These are phyloP conservation scores for Mentha longifolia DNA, from an alignment of 257 asterid species.

Conservation along the genomic window DNA sequence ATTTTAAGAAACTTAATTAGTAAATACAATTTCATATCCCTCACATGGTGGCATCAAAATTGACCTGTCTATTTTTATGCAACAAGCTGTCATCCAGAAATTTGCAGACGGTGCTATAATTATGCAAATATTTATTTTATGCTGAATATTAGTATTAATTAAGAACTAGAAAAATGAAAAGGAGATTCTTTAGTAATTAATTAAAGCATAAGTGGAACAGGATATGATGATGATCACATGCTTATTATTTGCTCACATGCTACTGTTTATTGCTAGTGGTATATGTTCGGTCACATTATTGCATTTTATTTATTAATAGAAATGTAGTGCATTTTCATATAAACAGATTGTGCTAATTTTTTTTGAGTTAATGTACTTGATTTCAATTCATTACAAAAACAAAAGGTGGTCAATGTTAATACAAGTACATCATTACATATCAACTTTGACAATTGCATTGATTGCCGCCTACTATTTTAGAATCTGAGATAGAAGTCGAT, in stretches of 20 bases:
- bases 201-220: constrained; percentile 17
- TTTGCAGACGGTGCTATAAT: constrained; percentile 7
- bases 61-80: constrained; percentile 31
- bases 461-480: background rate
- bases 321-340: too few relatives aligned
- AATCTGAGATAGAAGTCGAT: background rate
- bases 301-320: too few relatives aligned
- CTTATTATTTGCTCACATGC: constrained; percentile 6
- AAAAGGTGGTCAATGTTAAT: background rate
- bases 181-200: constrained; percentile 7
- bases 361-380: background rate
- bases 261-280: background rate
- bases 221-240: constrained; percentile 27
- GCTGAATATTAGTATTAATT: background rate
- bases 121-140: constrained; percentile 19
- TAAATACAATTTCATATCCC: background rate
- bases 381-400: background rate
- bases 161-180: background rate
- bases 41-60: constrained; percentile 34
- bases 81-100: constrained; percentile 35
- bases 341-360: too few relatives aligned
- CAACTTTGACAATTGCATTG: background rate
- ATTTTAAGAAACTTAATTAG: background rate
- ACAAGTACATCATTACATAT: background rate
- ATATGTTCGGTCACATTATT: too few relatives aligned